A percentile compares a stretch with the other conserved stretches of the same genome.
Conservation (phyloP, 257 asterid genomes). For the Fraxinus americana region DNA sequence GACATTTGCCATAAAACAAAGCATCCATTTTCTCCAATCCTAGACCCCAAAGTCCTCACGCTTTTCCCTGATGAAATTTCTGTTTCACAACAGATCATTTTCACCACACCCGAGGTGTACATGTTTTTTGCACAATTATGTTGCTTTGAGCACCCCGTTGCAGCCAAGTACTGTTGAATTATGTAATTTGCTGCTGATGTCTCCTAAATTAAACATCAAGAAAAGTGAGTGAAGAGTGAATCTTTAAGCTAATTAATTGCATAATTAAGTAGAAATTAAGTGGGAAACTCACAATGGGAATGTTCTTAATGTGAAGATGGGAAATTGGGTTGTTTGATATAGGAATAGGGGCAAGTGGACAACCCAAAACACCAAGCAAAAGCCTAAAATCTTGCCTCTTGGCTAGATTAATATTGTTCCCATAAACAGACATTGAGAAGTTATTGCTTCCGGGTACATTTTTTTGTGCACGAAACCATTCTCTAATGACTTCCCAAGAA, state of each 20-base stretch:
- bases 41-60: constrained; percentile 62
- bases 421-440: constrained; percentile 36
- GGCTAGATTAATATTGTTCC: constrained; percentile 40
- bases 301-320: constrained; percentile 53
- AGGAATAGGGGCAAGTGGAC: constrained; percentile 88
- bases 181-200: constrained; percentile 67
- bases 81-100: constrained; percentile 64
- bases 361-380: constrained; percentile 74
- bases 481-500: constrained; percentile 76
- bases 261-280: background rate
- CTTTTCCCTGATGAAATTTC: constrained; percentile 66
- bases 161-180: constrained; percentile 74
- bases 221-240: background rate
- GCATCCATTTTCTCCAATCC: constrained; percentile 69
- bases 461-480: constrained; percentile 63
- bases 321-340: constrained; percentile 40
- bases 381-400: constrained; percentile 67
- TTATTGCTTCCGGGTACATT: constrained; percentile 28
- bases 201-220: constrained; percentile 40
- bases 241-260: background rate
- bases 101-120: constrained; percentile 70
- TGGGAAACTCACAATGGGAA: constrained; percentile 57
- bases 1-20: constrained; percentile 85
- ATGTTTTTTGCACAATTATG: constrained; percentile 51
- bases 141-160: constrained; percentile 69